phyloP scores from a whole-genome alignment of 73 alveolate species.

The Paramecium sonneborni region DNA sequence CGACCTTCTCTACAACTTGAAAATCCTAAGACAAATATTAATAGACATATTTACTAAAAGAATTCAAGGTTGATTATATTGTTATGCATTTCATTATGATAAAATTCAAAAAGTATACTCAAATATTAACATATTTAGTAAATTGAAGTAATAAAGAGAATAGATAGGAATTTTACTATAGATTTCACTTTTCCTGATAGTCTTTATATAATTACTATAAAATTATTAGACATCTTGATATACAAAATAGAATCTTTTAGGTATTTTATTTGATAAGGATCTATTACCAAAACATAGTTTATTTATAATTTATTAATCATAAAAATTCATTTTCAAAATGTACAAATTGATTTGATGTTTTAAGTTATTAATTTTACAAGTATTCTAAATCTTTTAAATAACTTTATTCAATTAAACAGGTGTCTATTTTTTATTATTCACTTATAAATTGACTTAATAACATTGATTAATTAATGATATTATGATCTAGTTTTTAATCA shows the following conservation, averaged over 20 bases:
- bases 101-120: conserved; percentile 78
- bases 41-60: conserved; percentile 94
- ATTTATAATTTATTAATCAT: conserved; percentile 1
- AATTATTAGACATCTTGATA: not conserved
- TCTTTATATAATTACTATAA: conserved; percentile 78
- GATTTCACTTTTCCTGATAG: conserved; percentile 83
- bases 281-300: not conserved
- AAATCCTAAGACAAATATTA: conserved; percentile 93
- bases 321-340: conserved; percentile 1
- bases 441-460: not conserved
- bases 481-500: not conserved
- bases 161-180: conserved; percentile 77
- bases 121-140: conserved; percentile 80
- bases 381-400: conserved; percentile 1
- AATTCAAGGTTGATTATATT: conserved; percentile 87
- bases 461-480: not conserved
- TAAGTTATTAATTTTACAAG: not conserved
- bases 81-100: conserved; percentile 87
- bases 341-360: not conserved
- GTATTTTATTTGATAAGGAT: not conserved
- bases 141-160: conserved; percentile 76
- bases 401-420: not conserved
- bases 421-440: not conserved
- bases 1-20: conserved; percentile 92
- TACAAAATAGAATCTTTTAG: not conserved